Evolutionary conservation across 768 basidiomycete species (phyloP).

Genomic region (Auricularia sp.): DNA sequence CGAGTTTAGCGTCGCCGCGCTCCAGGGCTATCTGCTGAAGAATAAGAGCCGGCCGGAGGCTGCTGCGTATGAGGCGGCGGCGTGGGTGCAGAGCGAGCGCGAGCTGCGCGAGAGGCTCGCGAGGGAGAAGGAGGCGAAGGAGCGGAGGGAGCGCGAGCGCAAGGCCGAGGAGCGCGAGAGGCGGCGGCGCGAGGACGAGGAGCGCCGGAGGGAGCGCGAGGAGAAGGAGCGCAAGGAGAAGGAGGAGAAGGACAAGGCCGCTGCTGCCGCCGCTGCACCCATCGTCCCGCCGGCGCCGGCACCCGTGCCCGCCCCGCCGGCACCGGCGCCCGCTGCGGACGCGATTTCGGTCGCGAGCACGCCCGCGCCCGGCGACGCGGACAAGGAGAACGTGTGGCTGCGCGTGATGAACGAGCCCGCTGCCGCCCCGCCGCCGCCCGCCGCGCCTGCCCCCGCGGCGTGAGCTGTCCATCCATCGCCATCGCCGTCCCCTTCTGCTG

Average conservation of each 20-base stretch:
- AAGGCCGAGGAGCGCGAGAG: slow-evolving; percentile 12
- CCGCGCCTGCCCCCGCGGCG: neutral
- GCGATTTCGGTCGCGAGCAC: neutral
- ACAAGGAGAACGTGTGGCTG: neutral
- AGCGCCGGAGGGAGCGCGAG: slow-evolving; percentile 34
- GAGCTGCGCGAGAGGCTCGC: slow-evolving; percentile 63
- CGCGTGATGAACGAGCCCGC: neutral
- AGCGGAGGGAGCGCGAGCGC: slow-evolving; percentile 44
- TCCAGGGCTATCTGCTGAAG: slow-evolving; percentile 82
- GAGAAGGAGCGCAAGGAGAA: slow-evolving; percentile 41
- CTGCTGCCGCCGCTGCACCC: neutral
- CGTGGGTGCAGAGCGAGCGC: slow-evolving; percentile 69
- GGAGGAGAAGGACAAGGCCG: slow-evolving; percentile 9
- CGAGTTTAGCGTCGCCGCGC: slow-evolving; percentile 79
- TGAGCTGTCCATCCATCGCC: neutral
- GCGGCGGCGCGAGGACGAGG: slow-evolving; percentile 11
- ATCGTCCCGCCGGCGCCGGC: neutral
- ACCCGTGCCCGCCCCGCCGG: neutral
- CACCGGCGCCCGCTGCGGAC: neutral
- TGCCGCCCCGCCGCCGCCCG: neutral
- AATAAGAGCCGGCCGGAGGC: slow-evolving; percentile 76
- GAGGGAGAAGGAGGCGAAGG: slow-evolving; percentile 63
- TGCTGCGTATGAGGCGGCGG: slow-evolving; percentile 53
- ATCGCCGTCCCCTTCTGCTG: neutral
- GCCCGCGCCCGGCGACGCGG: neutral